phyloP scores from a whole-genome alignment of 805 yeast species.

The Saturnispora serradocipensis region DNA sequence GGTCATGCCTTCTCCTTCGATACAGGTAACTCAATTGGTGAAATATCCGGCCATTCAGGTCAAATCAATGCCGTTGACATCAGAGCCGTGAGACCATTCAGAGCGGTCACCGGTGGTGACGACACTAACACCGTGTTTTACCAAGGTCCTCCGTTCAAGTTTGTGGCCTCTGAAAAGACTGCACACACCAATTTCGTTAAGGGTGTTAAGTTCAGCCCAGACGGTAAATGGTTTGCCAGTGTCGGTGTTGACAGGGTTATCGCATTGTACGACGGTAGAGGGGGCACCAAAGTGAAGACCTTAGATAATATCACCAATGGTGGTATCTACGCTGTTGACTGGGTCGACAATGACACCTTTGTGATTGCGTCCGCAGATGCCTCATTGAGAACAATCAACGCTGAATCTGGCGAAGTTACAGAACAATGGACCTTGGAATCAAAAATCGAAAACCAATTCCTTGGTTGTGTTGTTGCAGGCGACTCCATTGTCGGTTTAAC shows the following conservation, averaged over 20 bases:
- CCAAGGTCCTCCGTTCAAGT: conserved; percentile 92
- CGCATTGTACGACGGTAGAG: conserved; percentile 75
- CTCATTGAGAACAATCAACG: conserved; percentile 57
- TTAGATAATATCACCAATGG: conserved; percentile 53
- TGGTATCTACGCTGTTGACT: conserved; percentile 70
- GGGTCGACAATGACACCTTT: conserved; percentile 55
- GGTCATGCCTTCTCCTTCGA: conserved; percentile 94
- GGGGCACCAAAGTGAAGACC: conserved; percentile 62
- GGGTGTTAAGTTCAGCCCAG: conserved; percentile 75
- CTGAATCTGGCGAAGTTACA: conserved; percentile 32
- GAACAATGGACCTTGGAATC: conserved; percentile 44
- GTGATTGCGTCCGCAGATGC: conserved; percentile 83
- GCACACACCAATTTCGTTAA: conserved; percentile 71
- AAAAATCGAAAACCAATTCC: conserved; percentile 56
- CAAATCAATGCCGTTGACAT: conserved; percentile 77
- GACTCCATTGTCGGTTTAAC: conserved; percentile 63
- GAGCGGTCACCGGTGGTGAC: conserved; percentile 89
- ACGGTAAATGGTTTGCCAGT: conserved; percentile 64
- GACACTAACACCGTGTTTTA: conserved; percentile 78
- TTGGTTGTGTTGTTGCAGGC: conserved; percentile 55
- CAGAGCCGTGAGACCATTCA: conserved; percentile 78
- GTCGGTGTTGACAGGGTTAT: conserved; percentile 81
- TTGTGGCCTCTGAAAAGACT: conserved; percentile 60
- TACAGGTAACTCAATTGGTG: conserved; percentile 95
- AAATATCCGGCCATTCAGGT: conserved; percentile 85